Evolutionary conservation across 768 basidiomycete genomes (phyloP), one percentile per base, ranked within the genome.

Genomic region (Antrodiella citrinella): DNA sequence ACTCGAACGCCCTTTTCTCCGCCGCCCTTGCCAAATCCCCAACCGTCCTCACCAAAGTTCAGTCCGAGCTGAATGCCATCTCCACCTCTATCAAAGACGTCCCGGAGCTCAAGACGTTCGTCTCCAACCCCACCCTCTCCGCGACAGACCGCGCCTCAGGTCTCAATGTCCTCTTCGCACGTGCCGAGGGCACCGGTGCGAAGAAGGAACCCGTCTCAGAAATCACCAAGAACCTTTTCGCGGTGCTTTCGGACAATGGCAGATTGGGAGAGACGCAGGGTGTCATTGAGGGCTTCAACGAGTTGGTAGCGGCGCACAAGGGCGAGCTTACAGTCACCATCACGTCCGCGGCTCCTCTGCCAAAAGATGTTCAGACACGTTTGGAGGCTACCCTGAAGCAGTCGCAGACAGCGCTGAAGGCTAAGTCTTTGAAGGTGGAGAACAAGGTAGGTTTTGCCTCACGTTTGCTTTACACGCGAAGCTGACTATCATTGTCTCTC

Each of bases 311-410:
- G 42, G 81, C 87, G 60, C 80, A 97, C 77, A 85, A 80, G 67
- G 96, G 96, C 59, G 95, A 98, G 72, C 72, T 97, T 55, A 89
- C 85, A 63, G 89, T 98, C 54, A 77, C 82, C 50, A 89, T 98
- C 71, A 95, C 94, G 48, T 92, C 90, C 35, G 91, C 91, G 13
- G 60, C 80, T 24, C 81, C 92, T 12, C 76, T 98, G 52, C 75
- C 88, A 50, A 86, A 73, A 72, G 86, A 91, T 57, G 66, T 83
- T 55, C 75, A 89, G 51, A 73, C 74, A 50, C 80, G 85, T 54
- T 77, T 99, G 54, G 95, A 98, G 73, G 73, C 82, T 43, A 69
- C 86, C 26, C 76, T 99, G 65, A 96, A 89, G 78, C 79, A 80
- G 63, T 89, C 87, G 21, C 81, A 91, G 72, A 74, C 85, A 26